Evolutionary conservation across 2,329 filamentous ascomycete species (phyloP), one percentile per base, ranked within the genome.

Genomic region (Alternaria sp.): DNA sequence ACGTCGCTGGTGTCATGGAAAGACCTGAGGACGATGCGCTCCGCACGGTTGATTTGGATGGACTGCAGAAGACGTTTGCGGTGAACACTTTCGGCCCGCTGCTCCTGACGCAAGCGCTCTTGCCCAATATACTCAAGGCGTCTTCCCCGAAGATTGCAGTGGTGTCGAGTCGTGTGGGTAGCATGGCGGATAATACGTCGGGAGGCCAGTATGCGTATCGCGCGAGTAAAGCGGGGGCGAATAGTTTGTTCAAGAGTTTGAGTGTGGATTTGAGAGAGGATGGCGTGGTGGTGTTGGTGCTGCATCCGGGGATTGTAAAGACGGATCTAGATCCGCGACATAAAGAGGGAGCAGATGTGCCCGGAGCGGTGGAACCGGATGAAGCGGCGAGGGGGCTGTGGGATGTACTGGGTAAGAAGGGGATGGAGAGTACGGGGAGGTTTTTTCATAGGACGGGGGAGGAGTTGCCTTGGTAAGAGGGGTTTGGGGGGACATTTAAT

Each of bases 21-120:
- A 69, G 72, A 1, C 54, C 65, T 8, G 71, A 75, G 30, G 61
- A 75, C 28, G 81, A 84, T 66, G 71, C 66, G 14, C 63, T 82
- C n/a, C 59, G 71, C 21, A 77, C 71, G 15, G 68, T 81, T 43
- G 72, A 67, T 50, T 65, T 70, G 15, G 60, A 70, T 6, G 67
- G 70, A 12, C 70, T 84, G 11, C 68, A 77, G 30, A 71, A 65
- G 12, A 78, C 78, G 20, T 84, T 84, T 66, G 75, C 78, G 14
- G 78, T 82, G 64, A 85, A 84, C 68, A 79, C 82, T 1, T 82
- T 82, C 57, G 82, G 82, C 0, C 82, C 82, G 0, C 71, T 85
- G 10, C 73, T 84, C 5, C 72, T 85, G 0, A 83, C 80, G 1
- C 81, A 84, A 71, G 79, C 82, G 2, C 75, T 84, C 1, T 73